Conservation (phyloP, 768 basidiomycete genomes). For the Collybia sp. region DNA sequence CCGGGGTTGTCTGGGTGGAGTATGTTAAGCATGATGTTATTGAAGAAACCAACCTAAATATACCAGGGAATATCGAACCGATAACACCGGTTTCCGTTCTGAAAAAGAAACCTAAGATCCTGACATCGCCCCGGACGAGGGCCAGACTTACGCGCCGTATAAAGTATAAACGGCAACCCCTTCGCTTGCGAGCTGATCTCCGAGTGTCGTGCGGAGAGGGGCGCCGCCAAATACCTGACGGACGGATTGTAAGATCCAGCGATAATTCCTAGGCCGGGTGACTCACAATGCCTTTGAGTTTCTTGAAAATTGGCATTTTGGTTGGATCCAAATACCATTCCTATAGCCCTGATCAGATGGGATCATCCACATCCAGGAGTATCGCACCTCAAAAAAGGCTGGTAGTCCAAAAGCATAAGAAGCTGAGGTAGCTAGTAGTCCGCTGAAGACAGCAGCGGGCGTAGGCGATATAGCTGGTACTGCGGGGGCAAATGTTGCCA, state of each 20-base stretch:
- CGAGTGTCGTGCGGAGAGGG: slow-evolving; percentile 18
- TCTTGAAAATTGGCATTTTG: not conserved
- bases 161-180: slow-evolving; percentile 18
- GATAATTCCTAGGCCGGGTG: not conserved
- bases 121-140: not conserved
- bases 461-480: slow-evolving; percentile 21
- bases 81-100: slow-evolving; percentile 17
- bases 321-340: slow-evolving; percentile 9
- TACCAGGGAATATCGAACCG: slow-evolving; percentile 8
- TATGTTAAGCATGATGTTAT: not conserved
- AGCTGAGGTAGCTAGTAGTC: slow-evolving; percentile 13
- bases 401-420: slow-evolving; percentile 22
- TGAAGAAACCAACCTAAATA: not conserved
- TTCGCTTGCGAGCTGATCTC: slow-evolving; percentile 11
- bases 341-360: not conserved
- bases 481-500: slow-evolving; percentile 22
- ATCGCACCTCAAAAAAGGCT: slow-evolving; percentile 24
- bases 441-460: slow-evolving; percentile 21
- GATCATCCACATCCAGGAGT: not conserved
- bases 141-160: slow-evolving; percentile 30
- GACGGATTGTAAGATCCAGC: too few species aligned
- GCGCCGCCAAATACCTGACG: slow-evolving; percentile 16
- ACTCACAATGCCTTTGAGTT: slow-evolving; percentile 22
- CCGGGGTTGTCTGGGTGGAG: slow-evolving; percentile 26
- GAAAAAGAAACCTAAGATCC: not conserved